phyloP scores from a whole-genome alignment of 2,329 filamentous ascomycete genomes.

The Diaporthe citri region DNA sequence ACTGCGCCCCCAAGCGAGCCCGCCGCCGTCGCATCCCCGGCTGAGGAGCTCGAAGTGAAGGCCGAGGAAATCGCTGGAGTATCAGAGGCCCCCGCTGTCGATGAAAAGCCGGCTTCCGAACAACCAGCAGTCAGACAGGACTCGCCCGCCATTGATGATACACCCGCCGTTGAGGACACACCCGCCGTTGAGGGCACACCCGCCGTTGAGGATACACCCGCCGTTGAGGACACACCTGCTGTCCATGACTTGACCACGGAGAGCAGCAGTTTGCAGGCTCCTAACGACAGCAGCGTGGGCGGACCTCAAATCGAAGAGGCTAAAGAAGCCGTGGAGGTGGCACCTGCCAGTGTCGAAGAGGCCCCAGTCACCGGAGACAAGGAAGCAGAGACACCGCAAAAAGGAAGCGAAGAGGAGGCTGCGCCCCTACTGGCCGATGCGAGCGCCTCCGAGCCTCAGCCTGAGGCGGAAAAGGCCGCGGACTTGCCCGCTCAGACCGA shows the following conservation, averaged over 20 bases:
- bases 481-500: slow-evolving; percentile 13
- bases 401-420: slow-evolving; percentile 33
- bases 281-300: neutral
- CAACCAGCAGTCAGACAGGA: neutral
- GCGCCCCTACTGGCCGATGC: neutral
- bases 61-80: neutral
- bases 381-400: neutral
- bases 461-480: neutral
- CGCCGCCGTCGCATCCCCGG: neutral
- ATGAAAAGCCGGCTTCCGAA: neutral
- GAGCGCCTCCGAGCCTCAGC: neutral
- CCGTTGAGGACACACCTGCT: slow-evolving; percentile 17
- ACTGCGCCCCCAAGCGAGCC: neutral
- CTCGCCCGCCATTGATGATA: neutral
- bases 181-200: slow-evolving; percentile 31
- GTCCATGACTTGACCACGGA: slow-evolving; percentile 15
- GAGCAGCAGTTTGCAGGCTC: neutral
- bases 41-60: neutral
- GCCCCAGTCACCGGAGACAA: neutral
- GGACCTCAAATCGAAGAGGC: neutral
- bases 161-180: neutral
- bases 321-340: no score
- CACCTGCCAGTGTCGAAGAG: no score
- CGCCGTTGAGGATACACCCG: slow-evolving; percentile 32
- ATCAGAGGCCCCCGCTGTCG: neutral